phyloP scores from a whole-genome alignment of 208 protist species.

The Leishmania aethiopica region DNA sequence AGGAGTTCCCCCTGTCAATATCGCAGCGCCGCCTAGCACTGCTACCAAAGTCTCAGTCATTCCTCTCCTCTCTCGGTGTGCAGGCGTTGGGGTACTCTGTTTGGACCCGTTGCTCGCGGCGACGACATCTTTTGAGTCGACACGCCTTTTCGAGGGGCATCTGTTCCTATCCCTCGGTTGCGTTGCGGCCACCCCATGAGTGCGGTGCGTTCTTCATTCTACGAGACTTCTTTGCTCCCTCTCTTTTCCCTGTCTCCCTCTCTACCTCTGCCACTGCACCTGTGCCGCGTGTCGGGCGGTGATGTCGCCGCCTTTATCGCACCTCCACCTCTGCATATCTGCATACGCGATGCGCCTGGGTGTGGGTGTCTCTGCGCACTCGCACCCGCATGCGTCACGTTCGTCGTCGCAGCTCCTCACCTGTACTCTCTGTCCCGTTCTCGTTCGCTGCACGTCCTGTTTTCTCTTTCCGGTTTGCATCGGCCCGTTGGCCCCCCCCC shows the following conservation, averaged over 20 bases:
- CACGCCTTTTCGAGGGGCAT: not conserved
- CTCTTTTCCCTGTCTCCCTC: not conserved
- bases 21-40: not conserved
- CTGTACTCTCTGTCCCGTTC: not conserved
- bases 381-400: not conserved
- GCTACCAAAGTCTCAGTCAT: not conserved
- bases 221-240: not conserved
- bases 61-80: not conserved
- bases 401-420: not conserved
- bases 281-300: not conserved
- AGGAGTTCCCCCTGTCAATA: not conserved
- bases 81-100: not conserved
- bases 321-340: not conserved
- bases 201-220: not conserved
- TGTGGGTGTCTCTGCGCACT: not conserved
- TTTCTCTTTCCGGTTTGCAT: not conserved
- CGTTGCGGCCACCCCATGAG: not conserved
- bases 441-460: not conserved
- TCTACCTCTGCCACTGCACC: not conserved
- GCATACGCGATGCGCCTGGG: not conserved
- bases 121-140: not conserved
- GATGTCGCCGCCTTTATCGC: not conserved
- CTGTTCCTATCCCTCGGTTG: not conserved
- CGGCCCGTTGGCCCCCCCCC: not conserved
- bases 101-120: not conserved